Base-by-base conservation (phyloP, 1,139 yeast species). In the Geotrichum europaeum region DNA sequence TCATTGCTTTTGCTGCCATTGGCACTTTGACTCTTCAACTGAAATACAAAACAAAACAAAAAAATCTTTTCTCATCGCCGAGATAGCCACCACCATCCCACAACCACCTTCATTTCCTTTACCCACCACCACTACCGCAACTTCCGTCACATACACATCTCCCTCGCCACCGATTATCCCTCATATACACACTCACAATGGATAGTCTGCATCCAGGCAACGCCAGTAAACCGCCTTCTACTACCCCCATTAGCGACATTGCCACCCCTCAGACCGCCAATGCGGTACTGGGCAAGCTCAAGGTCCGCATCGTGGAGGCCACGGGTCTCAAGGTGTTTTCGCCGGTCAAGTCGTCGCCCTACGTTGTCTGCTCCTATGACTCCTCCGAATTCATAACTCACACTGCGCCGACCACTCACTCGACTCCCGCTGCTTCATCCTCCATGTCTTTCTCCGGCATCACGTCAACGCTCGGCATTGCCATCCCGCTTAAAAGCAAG, bases 341-440 rank as follows among this genome's bases (percentile, higher is more conserved):
- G 2, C 77, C 81, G 13, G 18, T 25, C 4, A 73, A 73, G 65
- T 81, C 90, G 9, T 86, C 84, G 68, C 97, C 97, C 2, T 92
- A 92, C 72, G 97, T 89, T 28, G 97, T 92, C 43, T 89, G 96
- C 73, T 89, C 96, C 1, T 92, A 89, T 76, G 97, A 91, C 72
- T 87, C 95, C 64, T 87, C 96, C 1, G 98, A 92, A 75, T 89
- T 86, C 67, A 91, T 92, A 63, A 85, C 96, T 32, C 84, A 85
- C 65, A 92, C 94, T 18, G 68, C 68, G 30, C 55, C 67, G 13
- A 69, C 56, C 15, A 25, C 59, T 28, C 24, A 34, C 25, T 18
- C 59, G 18, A 25, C 56, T 24, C 9, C 20, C 36, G 57, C 20
- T 20, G 43, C 53, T 28, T 9, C 32, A 28, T 28, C 32, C 15